Conservation (phyloP, 2,329 filamentous ascomycete genomes). For the Fusarium sp. region DNA sequence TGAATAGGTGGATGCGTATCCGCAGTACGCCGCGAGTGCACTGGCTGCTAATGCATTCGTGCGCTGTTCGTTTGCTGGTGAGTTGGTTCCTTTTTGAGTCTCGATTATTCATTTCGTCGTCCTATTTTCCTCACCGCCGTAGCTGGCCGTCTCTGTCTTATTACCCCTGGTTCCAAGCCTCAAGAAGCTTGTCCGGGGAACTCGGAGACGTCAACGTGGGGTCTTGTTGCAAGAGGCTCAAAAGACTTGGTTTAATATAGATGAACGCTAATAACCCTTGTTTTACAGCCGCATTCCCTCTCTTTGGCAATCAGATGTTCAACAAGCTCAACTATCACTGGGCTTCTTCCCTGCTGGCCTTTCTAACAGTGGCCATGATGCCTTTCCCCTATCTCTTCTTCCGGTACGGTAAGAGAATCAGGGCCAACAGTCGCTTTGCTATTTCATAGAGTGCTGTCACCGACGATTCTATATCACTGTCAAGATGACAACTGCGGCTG, state of each 20-base stretch:
- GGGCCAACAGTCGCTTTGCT: conserved; percentile 69
- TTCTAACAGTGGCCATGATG: conserved; percentile 73
- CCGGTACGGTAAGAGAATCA: conserved; percentile 70
- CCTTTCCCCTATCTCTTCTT: conserved; percentile 77
- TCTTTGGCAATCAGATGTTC: conserved; percentile 84
- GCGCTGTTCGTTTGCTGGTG: conserved; percentile 81
- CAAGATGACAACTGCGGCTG: background rate
- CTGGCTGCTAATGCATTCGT: conserved; percentile 88
- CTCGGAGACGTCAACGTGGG: conserved; percentile 2
- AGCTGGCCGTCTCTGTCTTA: conserved; percentile 4
- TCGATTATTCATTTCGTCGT: background rate
- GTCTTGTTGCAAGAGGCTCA: background rate
- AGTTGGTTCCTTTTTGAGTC: conserved; percentile 48
- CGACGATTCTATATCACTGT: background rate
- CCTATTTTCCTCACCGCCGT: conserved; percentile 22
- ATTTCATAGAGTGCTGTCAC: conserved; percentile 42
- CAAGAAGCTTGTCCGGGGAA: conserved; percentile 4
- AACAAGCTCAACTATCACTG: conserved; percentile 77
- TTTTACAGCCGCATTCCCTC: conserved; percentile 76
- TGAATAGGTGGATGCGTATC: conserved; percentile 79
- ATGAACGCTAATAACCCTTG: conserved; percentile 10
- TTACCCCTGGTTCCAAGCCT: conserved; percentile 11
- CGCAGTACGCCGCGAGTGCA: conserved; percentile 81
- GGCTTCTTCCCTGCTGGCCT: conserved; percentile 74
- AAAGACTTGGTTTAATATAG: background rate